Percentiles rank a stretch among this genome's conserved stretches.
phyloP scores from a whole-genome alignment of 2,329 filamentous ascomycete species.

The Colletotrichum destructivum region DNA sequence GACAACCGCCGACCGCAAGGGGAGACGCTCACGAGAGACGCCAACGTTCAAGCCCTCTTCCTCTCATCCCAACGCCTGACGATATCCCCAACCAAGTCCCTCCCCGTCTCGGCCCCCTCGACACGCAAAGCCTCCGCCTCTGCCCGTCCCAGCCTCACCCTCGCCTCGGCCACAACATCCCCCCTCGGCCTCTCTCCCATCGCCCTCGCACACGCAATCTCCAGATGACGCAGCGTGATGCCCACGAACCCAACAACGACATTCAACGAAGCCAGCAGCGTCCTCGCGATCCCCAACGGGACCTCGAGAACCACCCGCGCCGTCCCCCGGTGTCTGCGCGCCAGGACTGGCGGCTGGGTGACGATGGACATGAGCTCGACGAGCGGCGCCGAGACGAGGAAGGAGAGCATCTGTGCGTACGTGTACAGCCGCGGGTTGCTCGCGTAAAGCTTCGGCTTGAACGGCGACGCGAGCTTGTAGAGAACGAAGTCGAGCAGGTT shows the following conservation, averaged over 20 bases:
- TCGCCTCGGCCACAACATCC: conserved; percentile 35
- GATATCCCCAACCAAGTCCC: conserved; percentile 12
- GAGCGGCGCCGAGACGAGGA: conserved; percentile 18
- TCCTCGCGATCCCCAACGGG: conserved; percentile 2
- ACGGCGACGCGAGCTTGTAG: conserved; percentile 31
- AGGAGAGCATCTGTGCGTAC: conserved; percentile 30
- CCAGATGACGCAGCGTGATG: conserved; percentile 5
- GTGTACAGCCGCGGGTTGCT: conserved; percentile 36
- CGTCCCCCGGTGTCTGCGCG: not conserved
- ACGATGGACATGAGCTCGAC: conserved; percentile 18
- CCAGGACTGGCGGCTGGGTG: conserved; percentile 9
- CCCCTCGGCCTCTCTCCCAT: conserved; percentile 31
- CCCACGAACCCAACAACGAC: conserved; percentile 13
- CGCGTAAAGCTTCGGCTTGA: conserved; percentile 34
- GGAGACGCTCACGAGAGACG: not conserved
- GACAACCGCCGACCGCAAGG: not conserved
- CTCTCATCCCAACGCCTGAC: conserved; percentile 28
- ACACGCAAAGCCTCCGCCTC: conserved; percentile 21
- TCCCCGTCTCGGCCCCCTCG: conserved; percentile 12
- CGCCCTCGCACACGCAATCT: conserved; percentile 1
- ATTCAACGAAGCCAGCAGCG: conserved; percentile 18
- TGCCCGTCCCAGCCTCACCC: conserved; percentile 23
- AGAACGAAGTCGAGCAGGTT: conserved; percentile 38
- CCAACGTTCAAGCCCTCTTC: conserved; percentile 6
- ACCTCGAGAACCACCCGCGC: not conserved